Base-by-base conservation (phyloP, 75 land plant species). In the Adiantum capillusveneris region DNA sequence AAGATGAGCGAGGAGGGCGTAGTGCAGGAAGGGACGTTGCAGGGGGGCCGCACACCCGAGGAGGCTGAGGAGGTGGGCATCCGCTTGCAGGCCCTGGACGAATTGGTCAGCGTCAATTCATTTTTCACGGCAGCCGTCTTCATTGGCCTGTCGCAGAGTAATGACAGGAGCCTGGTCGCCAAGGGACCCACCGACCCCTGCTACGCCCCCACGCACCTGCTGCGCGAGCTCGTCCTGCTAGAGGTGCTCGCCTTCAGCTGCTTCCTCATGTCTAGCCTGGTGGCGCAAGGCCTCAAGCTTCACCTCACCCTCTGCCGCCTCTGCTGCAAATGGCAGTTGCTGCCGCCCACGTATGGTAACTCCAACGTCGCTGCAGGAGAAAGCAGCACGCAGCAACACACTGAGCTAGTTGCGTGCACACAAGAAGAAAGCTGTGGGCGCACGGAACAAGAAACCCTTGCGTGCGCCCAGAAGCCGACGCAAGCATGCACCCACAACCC, bases 241-340 rank as follows among this genome's bases (percentile, higher is more conserved):
- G 96, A 92, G 61, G 89, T 92, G 51, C 66, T 79, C 58, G 68
- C 97, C 68, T 92, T 92, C 79, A 57, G 80, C 72, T 88, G 79
- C 67, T 92, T 88, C 76, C 86, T 92, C 69, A 81, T 85, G 71
- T 92, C 97, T 58, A 92, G 95, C 76, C 70, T 92, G 42, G 60
- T 92, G 59, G 97, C 97, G 13, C 77, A 84, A 31, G 81, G 79
- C 31, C 72, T 92, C 54, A 88, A 92, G 77, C 89, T 85, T 52
- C 80, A 79, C 74, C 63, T 84, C 53, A 71, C 79, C 55, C 57
- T 79, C 63, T 60, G 28, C 41, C 52, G 20, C 18, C 6, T 2
- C 70, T 34, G 28, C 57, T n/a, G n/a, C n/a, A n/a, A n/a, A n/a
- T n/a, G n/a, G n/a, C n/a, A n/a, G n/a, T n/a, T n/a, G n/a, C n/a